Conservation (phyloP, 108 stramenopile genomes). For the Poteriospumella lacustris region DNA sequence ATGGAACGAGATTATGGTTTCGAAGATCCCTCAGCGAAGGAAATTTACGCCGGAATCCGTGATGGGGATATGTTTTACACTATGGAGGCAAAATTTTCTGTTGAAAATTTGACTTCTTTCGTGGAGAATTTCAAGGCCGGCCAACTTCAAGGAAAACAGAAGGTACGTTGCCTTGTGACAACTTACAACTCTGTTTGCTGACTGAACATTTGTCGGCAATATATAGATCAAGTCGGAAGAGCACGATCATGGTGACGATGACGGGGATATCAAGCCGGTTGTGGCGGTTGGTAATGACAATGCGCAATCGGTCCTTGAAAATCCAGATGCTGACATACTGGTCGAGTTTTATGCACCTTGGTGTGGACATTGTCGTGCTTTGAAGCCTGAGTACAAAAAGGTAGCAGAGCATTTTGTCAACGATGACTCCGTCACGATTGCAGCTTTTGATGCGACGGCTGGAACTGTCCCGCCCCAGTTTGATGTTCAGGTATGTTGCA, state of each 20-base stretch:
- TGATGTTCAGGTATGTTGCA: conserved; percentile 26
- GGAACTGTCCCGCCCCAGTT: conserved; percentile 50
- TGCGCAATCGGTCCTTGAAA: neutral
- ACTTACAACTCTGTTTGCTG: too few species aligned
- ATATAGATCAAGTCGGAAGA: too few species aligned
- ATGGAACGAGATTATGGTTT: neutral
- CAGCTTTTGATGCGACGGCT: conserved; percentile 61
- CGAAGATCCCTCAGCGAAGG: neutral
- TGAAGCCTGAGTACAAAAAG: conserved; percentile 50
- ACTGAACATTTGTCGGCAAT: too few species aligned
- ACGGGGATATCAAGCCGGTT: neutral
- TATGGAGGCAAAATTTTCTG: neutral
- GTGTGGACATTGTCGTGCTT: conserved; percentile 66
- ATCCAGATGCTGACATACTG: conserved; percentile 45
- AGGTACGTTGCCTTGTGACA: too few species aligned
- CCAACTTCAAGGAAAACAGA: neutral
- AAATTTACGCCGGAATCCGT: neutral
- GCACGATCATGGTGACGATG: too few species aligned
- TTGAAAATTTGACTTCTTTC: neutral
- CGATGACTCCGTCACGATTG: conserved; percentile 52
- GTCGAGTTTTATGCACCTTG: conserved; percentile 70
- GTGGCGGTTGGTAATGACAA: neutral
- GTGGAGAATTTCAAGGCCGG: neutral
- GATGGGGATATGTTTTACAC: neutral
- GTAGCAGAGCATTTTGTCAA: conserved; percentile 47